phyloP scores from a whole-genome alignment of 805 yeast species.

The Torulaspora quercuum region DNA sequence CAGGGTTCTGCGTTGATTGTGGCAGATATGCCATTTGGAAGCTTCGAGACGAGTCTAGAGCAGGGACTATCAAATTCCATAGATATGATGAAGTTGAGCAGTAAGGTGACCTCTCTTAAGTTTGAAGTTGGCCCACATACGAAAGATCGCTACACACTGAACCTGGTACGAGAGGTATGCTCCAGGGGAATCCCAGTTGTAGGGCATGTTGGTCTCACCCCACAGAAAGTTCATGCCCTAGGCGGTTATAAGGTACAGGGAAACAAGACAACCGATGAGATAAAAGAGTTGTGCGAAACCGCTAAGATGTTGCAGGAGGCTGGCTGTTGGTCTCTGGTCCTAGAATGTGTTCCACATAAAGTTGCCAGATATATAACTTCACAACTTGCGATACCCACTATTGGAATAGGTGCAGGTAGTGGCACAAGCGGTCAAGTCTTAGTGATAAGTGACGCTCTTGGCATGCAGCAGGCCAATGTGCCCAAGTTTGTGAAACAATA shows the following conservation, averaged over 20 bases:
- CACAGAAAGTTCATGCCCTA: slow-evolving; percentile 72
- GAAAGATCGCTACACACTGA: slow-evolving; percentile 44
- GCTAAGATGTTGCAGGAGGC: slow-evolving; percentile 67
- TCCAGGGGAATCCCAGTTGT: slow-evolving; percentile 79
- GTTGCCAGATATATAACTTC: slow-evolving; percentile 64
- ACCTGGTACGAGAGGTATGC: slow-evolving; percentile 53
- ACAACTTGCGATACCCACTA: slow-evolving; percentile 66
- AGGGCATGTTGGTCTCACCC: slow-evolving; percentile 91
- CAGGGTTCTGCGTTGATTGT: slow-evolving; percentile 60
- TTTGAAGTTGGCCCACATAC: slow-evolving; percentile 66
- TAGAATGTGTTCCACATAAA: slow-evolving; percentile 83
- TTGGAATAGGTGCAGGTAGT: slow-evolving; percentile 95
- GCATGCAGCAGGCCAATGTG: slow-evolving; percentile 55
- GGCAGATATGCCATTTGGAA: slow-evolving; percentile 88
- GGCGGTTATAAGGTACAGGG: slow-evolving; percentile 94
- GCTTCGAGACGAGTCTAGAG: slow-evolving; percentile 61
- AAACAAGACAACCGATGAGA: slow-evolving; percentile 47
- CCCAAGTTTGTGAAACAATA: slow-evolving; percentile 80
- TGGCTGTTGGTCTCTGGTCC: slow-evolving; percentile 70
- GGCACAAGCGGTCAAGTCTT: slow-evolving; percentile 83
- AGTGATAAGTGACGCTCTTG: slow-evolving; percentile 80
- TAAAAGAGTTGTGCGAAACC: slow-evolving; percentile 56
- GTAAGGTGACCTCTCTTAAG: slow-evolving; percentile 43
- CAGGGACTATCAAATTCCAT: slow-evolving; percentile 75
- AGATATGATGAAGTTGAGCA: slow-evolving; percentile 30